Evolutionary conservation across 306 rosid species (phyloP).

Genomic region (Cicer cuneatum): DNA sequence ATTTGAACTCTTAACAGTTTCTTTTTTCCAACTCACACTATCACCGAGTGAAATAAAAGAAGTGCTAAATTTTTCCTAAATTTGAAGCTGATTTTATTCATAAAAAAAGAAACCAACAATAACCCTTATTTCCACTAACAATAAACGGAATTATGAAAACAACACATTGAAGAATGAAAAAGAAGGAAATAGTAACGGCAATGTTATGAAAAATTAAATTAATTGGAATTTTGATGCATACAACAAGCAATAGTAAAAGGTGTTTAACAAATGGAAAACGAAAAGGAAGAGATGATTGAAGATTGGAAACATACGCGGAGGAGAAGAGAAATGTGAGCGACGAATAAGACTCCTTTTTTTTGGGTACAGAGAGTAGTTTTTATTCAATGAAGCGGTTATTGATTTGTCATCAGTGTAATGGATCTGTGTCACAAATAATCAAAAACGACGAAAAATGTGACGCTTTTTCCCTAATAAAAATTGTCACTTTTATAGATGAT

Average conservation of each 20-base stretch:
- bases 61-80: background rate
- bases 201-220: background rate
- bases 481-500: no score
- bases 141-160: background rate
- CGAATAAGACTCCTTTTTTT: constrained; percentile 2
- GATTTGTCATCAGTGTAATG: background rate
- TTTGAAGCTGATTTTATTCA: background rate
- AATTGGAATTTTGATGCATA: background rate
- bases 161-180: background rate
- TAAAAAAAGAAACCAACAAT: background rate
- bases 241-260: background rate
- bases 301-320: constrained; percentile 35
- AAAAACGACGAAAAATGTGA: background rate
- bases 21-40: constrained; percentile 16
- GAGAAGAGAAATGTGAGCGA: constrained; percentile 25
- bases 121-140: constrained; percentile 8
- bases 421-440: background rate
- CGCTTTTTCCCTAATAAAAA: no score
- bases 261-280: background rate
- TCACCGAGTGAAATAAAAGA: background rate
- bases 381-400: background rate
- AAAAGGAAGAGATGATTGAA: background rate
- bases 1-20: constrained; percentile 21
- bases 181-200: background rate
- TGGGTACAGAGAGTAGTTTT: background rate